A percentile compares a stretch with the other conserved stretches of the same genome.
Conservation (phyloP, 2,329 filamentous ascomycete genomes). For the Mycogone perniciosa region DNA sequence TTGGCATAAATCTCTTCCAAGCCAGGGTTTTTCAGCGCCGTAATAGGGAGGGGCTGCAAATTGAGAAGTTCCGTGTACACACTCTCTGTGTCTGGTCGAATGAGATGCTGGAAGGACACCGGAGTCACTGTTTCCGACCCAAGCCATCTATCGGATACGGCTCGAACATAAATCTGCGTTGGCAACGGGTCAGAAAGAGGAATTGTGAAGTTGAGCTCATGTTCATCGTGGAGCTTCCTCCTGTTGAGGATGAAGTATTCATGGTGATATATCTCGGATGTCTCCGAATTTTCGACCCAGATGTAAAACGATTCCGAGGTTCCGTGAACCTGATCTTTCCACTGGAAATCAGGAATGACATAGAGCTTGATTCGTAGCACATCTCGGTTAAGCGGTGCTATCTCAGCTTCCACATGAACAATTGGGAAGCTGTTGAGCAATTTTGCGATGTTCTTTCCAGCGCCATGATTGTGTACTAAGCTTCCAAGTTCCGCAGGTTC, state of each 20-base stretch:
- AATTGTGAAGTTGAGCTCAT: slow-evolving; percentile 97
- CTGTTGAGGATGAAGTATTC: slow-evolving; percentile 92
- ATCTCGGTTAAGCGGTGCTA: slow-evolving; percentile 89
- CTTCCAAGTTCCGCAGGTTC: slow-evolving; percentile 82
- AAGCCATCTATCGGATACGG: slow-evolving; percentile 92
- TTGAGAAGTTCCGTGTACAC: slow-evolving; percentile 93
- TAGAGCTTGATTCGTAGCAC: slow-evolving; percentile 85
- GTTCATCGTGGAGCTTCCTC: slow-evolving; percentile 88
- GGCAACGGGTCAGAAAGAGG: slow-evolving; percentile 88
- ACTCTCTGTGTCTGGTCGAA: slow-evolving; percentile 93
- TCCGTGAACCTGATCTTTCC: slow-evolving; percentile 92
- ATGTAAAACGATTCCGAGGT: slow-evolving; percentile 96
- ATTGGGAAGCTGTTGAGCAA: slow-evolving; percentile 90
- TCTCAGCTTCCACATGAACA: slow-evolving; percentile 83
- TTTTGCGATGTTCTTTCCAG: slow-evolving; percentile 74
- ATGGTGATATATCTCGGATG: slow-evolving; percentile 94
- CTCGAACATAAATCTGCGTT: slow-evolving; percentile 91
- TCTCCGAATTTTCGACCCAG: slow-evolving; percentile 98
- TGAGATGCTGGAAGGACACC: slow-evolving; percentile 95
- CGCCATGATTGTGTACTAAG: slow-evolving; percentile 83
- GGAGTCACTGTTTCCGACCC: slow-evolving; percentile 93
- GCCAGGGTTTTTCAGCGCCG: slow-evolving; percentile 77
- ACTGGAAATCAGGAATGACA: slow-evolving; percentile 82
- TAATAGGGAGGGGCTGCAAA: slow-evolving; percentile 80
- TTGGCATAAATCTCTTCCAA: slow-evolving; percentile 84